phyloP scores from a whole-genome alignment of 306 rosid genomes.

The Sphenostylis stenocarpa region DNA sequence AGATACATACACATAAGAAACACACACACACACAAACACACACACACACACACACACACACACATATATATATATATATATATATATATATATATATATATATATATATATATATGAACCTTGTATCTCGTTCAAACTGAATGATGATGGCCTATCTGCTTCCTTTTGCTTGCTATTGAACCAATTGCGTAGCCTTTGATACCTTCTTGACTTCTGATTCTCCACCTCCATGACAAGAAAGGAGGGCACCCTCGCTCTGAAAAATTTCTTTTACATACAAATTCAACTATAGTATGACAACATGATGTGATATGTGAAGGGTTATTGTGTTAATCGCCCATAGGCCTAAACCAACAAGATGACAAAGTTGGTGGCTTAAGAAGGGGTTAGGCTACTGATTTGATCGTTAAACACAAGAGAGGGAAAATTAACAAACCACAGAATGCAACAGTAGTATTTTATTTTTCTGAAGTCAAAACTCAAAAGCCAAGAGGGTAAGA shows the following conservation, averaged over 20 bases:
- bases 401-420: slow-evolving; percentile 56
- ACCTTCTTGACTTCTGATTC: slow-evolving; percentile 47
- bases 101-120: slow-evolving; percentile 48
- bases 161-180: slow-evolving; percentile 49
- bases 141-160: slow-evolving; percentile 37
- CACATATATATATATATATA: too few relatives aligned
- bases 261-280: background rate
- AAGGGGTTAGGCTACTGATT: background rate
- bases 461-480: background rate
- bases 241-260: background rate
- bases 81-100: too few relatives aligned
- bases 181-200: slow-evolving; percentile 53
- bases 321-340: slow-evolving; percentile 56
- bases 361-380: slow-evolving; percentile 33
- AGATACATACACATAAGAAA: background rate
- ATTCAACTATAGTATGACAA: slow-evolving; percentile 1
- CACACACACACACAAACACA: too few relatives aligned
- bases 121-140: slow-evolving; percentile 46
- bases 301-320: background rate
- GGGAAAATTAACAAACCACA: background rate
- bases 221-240: slow-evolving; percentile 49
- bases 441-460: background rate
- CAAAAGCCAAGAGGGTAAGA: slow-evolving; percentile 44
- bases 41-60: too few relatives aligned
- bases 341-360: background rate